phyloP scores from a whole-genome alignment of 2,329 filamentous ascomycete genomes.

The Teratosphaeria viscida region DNA sequence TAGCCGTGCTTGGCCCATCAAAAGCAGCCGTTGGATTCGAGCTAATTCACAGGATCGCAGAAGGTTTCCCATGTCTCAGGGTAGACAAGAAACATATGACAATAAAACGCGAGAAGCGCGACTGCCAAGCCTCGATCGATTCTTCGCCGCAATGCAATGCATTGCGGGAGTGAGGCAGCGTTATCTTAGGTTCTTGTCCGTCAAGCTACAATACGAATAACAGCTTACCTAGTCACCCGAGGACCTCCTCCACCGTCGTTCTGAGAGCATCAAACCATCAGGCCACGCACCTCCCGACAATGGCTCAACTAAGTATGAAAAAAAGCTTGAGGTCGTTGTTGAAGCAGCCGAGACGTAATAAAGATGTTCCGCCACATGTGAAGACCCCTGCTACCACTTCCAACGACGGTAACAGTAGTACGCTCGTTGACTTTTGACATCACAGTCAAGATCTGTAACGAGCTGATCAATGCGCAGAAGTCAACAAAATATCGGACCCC shows the following conservation, averaged over 20 bases:
- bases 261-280: not conserved
- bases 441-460: not conserved
- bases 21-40: not conserved
- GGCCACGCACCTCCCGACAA: not conserved
- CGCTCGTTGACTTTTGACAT: not conserved
- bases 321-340: not conserved
- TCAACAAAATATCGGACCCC: not conserved
- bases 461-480: not conserved
- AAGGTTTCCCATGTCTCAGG: not conserved
- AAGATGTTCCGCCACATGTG: not conserved
- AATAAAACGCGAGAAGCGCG: too few relatives aligned
- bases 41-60: not conserved
- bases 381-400: not conserved
- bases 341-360: not conserved
- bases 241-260: not conserved
- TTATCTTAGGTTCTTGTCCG: not conserved
- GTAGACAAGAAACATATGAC: too few relatives aligned
- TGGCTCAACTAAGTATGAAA: not conserved
- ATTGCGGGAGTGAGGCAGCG: not conserved
- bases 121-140: not conserved
- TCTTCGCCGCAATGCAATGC: not conserved
- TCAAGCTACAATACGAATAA: not conserved
- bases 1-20: not conserved
- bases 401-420: not conserved
- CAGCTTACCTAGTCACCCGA: not conserved